These are phyloP conservation scores for Babesia sp. DNA, from an alignment of 169 alveolate genomes.

Conservation along the genomic window DNA sequence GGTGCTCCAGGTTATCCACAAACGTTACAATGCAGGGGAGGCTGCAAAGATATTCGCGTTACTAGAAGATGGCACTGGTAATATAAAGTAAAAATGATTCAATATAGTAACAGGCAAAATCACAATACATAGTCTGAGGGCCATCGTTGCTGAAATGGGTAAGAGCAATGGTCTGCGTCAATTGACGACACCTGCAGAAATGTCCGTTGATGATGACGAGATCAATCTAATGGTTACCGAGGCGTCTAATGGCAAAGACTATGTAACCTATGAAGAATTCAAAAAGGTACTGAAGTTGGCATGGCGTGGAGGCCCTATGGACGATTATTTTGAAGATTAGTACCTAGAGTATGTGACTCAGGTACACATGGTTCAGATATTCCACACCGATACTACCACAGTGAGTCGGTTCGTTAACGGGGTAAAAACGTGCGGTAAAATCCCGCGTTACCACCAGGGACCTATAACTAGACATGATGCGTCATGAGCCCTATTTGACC, in stretches of 20 bases:
- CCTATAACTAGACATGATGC: no score
- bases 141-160: slow-evolving; percentile 47
- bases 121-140: slow-evolving; percentile 48
- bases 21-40: slow-evolving; percentile 50
- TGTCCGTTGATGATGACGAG: slow-evolving; percentile 44
- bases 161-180: neutral
- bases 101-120: slow-evolving; percentile 37
- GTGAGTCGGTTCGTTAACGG: no score
- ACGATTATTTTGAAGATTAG: slow-evolving; percentile 10
- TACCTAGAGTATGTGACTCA: neutral
- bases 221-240: slow-evolving; percentile 52
- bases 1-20: slow-evolving; percentile 56
- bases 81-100: neutral
- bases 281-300: slow-evolving; percentile 38
- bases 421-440: no score
- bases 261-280: slow-evolving; percentile 51
- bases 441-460: no score
- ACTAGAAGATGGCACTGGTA: slow-evolving; percentile 66
- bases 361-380: neutral
- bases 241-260: slow-evolving; percentile 35
- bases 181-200: slow-evolving; percentile 19
- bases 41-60: slow-evolving; percentile 61
- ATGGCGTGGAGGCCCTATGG: slow-evolving; percentile 62
- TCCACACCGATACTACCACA: slow-evolving; percentile 1
- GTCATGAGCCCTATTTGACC: no score